Evolutionary conservation across 345 rosid species (phyloP).

Genomic region (Litchi chinensis): DNA sequence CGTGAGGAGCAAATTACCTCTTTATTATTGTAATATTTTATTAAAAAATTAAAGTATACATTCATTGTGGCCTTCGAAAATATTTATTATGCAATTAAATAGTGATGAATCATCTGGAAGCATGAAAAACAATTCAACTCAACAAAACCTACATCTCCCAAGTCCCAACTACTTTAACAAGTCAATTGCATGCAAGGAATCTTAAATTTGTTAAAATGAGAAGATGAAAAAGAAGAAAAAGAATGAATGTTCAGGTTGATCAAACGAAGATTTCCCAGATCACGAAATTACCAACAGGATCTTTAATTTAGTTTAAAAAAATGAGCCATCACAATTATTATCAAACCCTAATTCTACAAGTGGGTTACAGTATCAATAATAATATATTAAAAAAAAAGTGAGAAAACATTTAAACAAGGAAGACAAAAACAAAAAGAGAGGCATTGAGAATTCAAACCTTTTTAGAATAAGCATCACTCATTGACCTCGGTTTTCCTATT

Average conservation of each 20-base stretch:
- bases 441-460: constrained; percentile 25
- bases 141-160: not conserved
- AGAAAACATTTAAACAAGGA: not conserved
- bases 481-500: constrained; percentile 49
- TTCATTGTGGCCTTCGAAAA: no score
- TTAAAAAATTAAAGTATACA: no score
- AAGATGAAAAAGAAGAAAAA: not conserved
- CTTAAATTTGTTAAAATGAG: not conserved
- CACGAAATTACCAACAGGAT: constrained; percentile 3
- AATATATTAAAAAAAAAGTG: not conserved
- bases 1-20: no score
- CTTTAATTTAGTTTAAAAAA: not conserved
- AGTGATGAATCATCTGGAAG: no score
- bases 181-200: constrained; percentile 1
- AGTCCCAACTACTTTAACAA: not conserved
- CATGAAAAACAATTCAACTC: no score
- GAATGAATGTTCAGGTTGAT: not conserved
- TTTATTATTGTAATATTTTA: no score
- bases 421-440: constrained; percentile 34
- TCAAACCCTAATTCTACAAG: constrained; percentile 28
- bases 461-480: constrained; percentile 32
- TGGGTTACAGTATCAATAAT: constrained; percentile 15
- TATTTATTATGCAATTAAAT: no score
- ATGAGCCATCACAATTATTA: not conserved
- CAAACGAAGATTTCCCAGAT: constrained; percentile 15